Evolutionary conservation across 345 rosid genomes (phyloP).

Genomic region (Citrus medica): DNA sequence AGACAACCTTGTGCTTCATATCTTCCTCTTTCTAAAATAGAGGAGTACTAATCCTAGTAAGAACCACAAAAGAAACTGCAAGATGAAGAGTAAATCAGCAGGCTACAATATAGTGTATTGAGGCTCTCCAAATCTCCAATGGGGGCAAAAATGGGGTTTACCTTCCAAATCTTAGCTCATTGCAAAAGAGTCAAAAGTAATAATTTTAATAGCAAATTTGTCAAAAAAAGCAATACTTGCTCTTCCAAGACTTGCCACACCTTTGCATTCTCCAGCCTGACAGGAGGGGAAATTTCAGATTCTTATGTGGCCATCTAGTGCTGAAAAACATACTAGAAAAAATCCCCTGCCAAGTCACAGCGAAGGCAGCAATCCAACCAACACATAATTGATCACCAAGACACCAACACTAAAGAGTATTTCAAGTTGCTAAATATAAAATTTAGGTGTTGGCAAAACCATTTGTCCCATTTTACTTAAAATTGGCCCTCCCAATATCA

Average conservation of each 20-base stretch:
- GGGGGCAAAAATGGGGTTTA: background rate
- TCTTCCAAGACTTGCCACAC: background rate
- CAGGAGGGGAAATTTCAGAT: background rate
- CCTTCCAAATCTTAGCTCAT: background rate
- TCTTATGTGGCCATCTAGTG: background rate
- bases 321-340: background rate
- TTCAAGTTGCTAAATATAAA: background rate
- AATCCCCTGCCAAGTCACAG: background rate
- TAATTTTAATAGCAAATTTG: background rate
- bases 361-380: background rate
- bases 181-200: background rate
- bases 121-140: background rate
- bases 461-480: background rate
- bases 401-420: background rate
- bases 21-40: background rate
- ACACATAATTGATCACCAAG: background rate
- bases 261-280: background rate
- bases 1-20: conserved; percentile 3
- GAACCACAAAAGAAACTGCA: background rate
- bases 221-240: background rate
- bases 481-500: background rate
- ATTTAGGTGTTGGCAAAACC: background rate
- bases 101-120: background rate
- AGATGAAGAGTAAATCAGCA: background rate
- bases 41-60: background rate